A percentile compares a stretch with the other conserved stretches of the same genome.
Conservation (phyloP, 2,329 filamentous ascomycete species). For the Sporothrix luriei region DNA sequence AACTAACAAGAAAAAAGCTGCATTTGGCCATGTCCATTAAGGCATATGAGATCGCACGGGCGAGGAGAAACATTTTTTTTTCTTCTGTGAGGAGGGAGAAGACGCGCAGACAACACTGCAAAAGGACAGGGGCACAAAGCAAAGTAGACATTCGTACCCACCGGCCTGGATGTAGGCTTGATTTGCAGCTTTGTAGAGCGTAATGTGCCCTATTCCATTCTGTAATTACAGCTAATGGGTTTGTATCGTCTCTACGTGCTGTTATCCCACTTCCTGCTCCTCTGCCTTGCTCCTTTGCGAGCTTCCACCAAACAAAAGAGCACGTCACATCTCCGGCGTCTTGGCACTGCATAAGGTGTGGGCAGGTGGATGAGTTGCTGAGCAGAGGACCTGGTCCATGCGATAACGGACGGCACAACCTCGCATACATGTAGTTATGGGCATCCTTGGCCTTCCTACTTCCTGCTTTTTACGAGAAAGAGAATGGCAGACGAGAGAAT, state of each 20-base stretch:
- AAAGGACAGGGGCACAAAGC: not conserved
- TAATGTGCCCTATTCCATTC: slow-evolving; percentile 3
- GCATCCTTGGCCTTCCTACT: not conserved
- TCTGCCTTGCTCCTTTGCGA: slow-evolving; percentile 1
- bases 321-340: slow-evolving; percentile 27
- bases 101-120: not conserved
- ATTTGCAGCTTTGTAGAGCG: slow-evolving; percentile 22
- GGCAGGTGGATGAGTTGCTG: slow-evolving; percentile 3
- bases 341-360: slow-evolving; percentile 26
- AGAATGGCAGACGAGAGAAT: slow-evolving; percentile 1
- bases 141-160: not conserved
- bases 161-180: slow-evolving; percentile 17
- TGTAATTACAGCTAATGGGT: not conserved
- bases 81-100: not conserved
- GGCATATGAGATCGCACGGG: not conserved
- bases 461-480: no score
- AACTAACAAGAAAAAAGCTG: no score
- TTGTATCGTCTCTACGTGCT: not conserved
- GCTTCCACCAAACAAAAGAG: slow-evolving; percentile 26
- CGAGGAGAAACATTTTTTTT: not conserved
- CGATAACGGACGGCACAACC: slow-evolving; percentile 28
- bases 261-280: slow-evolving; percentile 1
- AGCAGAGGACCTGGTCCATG: slow-evolving; percentile 7
- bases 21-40: not conserved
- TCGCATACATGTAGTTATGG: not conserved